Base-by-base conservation (phyloP, 495 filamentous ascomycete genomes). In the Aspergillus saccharolyticus region DNA sequence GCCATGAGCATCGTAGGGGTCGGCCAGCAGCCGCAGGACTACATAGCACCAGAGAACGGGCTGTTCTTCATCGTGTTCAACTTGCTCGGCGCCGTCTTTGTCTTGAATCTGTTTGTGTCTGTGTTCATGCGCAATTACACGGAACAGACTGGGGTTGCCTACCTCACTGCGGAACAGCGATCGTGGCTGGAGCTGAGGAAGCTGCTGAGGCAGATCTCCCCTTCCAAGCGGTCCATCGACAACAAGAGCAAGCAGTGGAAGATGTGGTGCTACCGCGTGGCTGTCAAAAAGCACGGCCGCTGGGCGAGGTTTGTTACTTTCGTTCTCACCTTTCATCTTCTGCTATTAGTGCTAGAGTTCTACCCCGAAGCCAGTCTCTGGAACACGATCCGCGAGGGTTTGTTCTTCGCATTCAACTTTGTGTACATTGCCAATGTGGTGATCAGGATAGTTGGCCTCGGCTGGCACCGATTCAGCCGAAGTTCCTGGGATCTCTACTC, bases 41-140 rank as follows among this genome's bases (percentile, higher is more conserved):
- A 83, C 59, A 76, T 81, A 4, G 82, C 86, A 3, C 88, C 92
- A 62, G 90, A 86, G 20, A 96, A 97, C 61, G 93, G 89, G 2
- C 61, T 97, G 20, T 97, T 96, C 80, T 96, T 97, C 70, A 83
- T 99, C 49, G 81, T 90, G 14, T 99, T 97, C 83, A 99, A 99
- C 70, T 82, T 99, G 61, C 81, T 99, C 56, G 92, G 91, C 21
- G 89, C 95, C 2, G 95, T 99, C 66, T 99, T 99, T 76, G 90
- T 99, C 51, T 78, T 99, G 72, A 99, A 95, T 1, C 77, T 99
- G 66, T 99, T 99, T 68, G 94, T 97, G 33, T 97, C 94, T 59
- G 94, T 99, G 49, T 99, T 99, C 71, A 99, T 99, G 95, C 89
- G 94, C 45, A 97, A 95, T 70, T 97, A 97, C 75, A 97, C 94